These are phyloP conservation scores for Gentiana macrophylla DNA, from an alignment of 257 asterid species.

Conservation along the genomic window DNA sequence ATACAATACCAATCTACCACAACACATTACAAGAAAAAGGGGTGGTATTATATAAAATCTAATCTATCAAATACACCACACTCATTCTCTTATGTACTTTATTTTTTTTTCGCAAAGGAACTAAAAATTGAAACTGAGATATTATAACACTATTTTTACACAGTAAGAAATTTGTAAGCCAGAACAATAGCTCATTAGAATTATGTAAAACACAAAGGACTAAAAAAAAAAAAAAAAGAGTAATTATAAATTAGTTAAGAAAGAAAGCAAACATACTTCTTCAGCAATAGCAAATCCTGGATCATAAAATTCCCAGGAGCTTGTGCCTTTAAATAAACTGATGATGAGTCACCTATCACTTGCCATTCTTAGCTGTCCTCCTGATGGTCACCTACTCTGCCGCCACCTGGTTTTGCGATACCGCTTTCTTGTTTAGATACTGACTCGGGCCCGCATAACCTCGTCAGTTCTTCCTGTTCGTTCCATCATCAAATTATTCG, in stretches of 20 bases:
- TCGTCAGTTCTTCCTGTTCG: constrained; percentile 61
- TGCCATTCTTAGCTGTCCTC: constrained; percentile 1
- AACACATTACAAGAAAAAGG: too few species aligned
- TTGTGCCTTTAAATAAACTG: neutral
- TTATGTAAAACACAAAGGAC: constrained; percentile 1
- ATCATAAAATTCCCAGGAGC: constrained; percentile 7
- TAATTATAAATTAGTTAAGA: constrained; percentile 13
- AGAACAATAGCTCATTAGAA: constrained; percentile 6
- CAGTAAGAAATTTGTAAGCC: neutral
- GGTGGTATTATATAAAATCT: too few species aligned
- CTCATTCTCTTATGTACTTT: too few species aligned
- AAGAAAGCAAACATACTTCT: constrained; percentile 12
- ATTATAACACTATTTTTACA: too few species aligned
- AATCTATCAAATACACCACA: too few species aligned
- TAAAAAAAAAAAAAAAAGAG: constrained; percentile 3
- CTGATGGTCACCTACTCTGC: constrained; percentile 25
- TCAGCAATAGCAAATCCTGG: constrained; percentile 11
- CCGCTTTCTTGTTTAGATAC: constrained; percentile 40
- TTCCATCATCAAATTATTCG: constrained; percentile 2
- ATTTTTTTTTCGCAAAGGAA: too few species aligned
- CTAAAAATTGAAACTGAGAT: too few species aligned
- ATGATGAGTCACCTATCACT: too few species aligned
- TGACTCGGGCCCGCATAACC: constrained; percentile 50
- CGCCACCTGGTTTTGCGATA: constrained; percentile 25
- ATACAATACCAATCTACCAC: too few species aligned